A percentile compares a stretch with the other conserved stretches of the same genome.
Evolutionary conservation across 2,329 filamentous ascomycete genomes (phyloP).

Genomic region (Massarina eburnea): DNA sequence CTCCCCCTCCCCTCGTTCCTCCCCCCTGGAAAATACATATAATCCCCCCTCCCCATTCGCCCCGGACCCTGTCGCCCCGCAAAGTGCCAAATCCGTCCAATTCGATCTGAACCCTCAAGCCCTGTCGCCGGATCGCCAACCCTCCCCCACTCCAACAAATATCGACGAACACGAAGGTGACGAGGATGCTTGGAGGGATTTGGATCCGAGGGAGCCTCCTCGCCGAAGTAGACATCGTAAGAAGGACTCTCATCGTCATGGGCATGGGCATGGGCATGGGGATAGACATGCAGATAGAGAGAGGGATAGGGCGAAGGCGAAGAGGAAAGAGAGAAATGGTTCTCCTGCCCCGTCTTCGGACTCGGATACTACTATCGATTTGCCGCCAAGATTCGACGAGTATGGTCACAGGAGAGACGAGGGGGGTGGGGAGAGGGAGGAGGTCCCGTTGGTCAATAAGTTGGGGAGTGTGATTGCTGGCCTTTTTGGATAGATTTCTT

Average conservation of each 20-base stretch:
- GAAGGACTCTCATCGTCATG: background rate
- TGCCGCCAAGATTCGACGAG: constrained; percentile 41
- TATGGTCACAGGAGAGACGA: constrained; percentile 28
- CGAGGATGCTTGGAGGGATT: constrained; percentile 7
- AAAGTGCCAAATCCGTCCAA: constrained; percentile 38
- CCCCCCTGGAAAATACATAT: constrained; percentile 24
- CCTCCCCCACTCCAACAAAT: constrained; percentile 20
- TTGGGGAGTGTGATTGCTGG: constrained; percentile 37
- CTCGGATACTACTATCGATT: constrained; percentile 38
- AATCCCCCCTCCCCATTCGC: constrained; percentile 13
- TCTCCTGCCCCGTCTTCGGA: constrained; percentile 27
- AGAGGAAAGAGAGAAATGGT: constrained; percentile 18
- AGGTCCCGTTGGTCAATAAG: constrained; percentile 38
- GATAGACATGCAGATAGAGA: constrained; percentile 26
- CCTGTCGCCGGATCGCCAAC: constrained; percentile 15
- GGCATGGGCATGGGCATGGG: constrained; percentile 25
- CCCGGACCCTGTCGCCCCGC: constrained; percentile 15
- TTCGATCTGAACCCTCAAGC: constrained; percentile 39
- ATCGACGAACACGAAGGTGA: constrained; percentile 5
- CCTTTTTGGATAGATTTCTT: constrained; percentile 27
- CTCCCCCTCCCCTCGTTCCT: background rate
- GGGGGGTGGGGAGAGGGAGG: constrained; percentile 27
- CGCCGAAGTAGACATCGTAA: background rate
- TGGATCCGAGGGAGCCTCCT: constrained; percentile 1
- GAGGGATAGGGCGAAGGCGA: too few relatives aligned